Conservation (phyloP, 176 grass and related monocot genomes). For the Aegilops speltoides region DNA sequence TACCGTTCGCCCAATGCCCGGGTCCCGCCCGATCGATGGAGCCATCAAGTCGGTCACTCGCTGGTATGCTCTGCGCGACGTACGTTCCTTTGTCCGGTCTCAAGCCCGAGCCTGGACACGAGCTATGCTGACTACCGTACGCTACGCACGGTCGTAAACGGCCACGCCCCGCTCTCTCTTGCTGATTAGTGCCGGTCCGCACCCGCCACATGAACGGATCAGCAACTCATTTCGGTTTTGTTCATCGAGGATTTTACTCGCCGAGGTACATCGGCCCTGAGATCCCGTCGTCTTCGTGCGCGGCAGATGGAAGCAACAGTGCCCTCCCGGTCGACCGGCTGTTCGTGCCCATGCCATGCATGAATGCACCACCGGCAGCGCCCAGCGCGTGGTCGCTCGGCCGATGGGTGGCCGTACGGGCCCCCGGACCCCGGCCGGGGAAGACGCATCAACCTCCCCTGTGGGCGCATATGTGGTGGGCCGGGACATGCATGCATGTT, state of each 20-base stretch:
- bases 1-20: not conserved
- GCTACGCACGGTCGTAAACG: not conserved
- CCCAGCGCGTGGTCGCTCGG: not conserved
- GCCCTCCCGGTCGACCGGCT: not conserved
- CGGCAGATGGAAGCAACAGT: not conserved
- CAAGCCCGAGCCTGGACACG: not conserved
- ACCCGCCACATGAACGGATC: not conserved
- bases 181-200: not conserved
- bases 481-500: not conserved
- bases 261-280: not conserved
- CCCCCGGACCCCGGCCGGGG: not conserved
- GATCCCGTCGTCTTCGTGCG: not conserved
- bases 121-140: not conserved
- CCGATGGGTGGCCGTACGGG: not conserved
- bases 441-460: not conserved
- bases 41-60: not conserved
- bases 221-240: not conserved
- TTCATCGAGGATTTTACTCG: not conserved
- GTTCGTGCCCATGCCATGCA: not conserved
- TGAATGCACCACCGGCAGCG: not conserved
- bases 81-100: not conserved
- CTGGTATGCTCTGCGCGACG: not conserved
- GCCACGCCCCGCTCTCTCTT: too few relatives aligned
- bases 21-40: not conserved
- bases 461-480: not conserved